Evolutionary conservation across 768 basidiomycete species (phyloP), one percentile per base, ranked within the genome.

Genomic region (Lactarius trivialis): DNA sequence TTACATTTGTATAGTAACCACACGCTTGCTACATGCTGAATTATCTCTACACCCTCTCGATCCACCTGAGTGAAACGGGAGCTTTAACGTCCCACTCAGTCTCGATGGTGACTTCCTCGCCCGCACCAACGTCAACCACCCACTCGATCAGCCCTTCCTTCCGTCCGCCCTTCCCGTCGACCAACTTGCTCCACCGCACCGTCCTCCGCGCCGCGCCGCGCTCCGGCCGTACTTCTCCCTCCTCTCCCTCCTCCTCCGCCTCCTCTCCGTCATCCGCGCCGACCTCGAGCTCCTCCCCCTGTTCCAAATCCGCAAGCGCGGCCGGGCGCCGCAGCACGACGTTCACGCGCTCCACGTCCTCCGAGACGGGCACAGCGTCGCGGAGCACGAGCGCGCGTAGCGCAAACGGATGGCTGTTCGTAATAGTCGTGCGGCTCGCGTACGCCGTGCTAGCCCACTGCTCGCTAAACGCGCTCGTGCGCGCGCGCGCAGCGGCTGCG

Each of bases 81-180:
- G 74, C 76, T 66, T 76, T 81, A 52, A 83, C 74, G 61, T 84
- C 83, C 79, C 82, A 85, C 61, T 79, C 73, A 1, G 80, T 75
- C 56, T 78, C 74, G 19, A 85, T 66, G 12, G 69, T 70, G 19
- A 80, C 71, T 66, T 76, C 77, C 58, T 72, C 73, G 15, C 78
- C 79, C 17, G 74, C 75, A 7, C 72, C 76, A 33, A 84, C 70
- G 28, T 70, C 75, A 71, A 77, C 75, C 60, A 71, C 73, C 83
- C 83, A 86, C 69, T 83, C 82, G 67, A 81, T 80, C 60, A 75
- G 75, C 2, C 85, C 85, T 50, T 83, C 79, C 72, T 81, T 80
- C 72, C 79, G 77, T 1, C 79, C 82, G 4, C 77, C 77, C 60
- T 78, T 78, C 57, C 76, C 77, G 67, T 79, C 76, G 1, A 73